Base-by-base conservation (phyloP, 768 basidiomycete genomes). In the Cyathus striatus region DNA sequence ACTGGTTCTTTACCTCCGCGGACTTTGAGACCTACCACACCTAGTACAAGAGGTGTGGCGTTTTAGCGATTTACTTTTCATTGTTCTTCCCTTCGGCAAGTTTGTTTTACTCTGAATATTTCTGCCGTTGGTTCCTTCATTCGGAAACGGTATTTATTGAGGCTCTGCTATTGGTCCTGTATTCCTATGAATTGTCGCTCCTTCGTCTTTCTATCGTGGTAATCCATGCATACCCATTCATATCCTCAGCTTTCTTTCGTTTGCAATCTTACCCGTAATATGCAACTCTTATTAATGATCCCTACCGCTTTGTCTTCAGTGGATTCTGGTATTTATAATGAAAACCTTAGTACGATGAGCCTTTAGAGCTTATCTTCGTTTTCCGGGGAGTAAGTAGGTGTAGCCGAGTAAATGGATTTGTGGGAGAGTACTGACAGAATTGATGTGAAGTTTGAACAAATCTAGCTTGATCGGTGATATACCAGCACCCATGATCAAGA, bases 21-120 rank as follows among this genome's bases (percentile, higher is more conserved):
- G 2, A 13, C 24, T 16, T 2, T 27, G 10, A 42, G 41, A 21
- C 10, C n/a, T 2, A 13, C 23, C 10, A 14, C 39, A 14, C 10
- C 24, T 42, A 27, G 41, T 4, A 21, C 41, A 13, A 42, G 41
- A 32, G 41, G 25, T 16, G 33, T 42, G 16, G 41, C 41, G n/a
- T 27, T 42, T 21, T 42, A 25, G 35, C 18, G 21, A 14, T 37
- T 37, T 20, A 3, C 18, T n/a, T 37, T 37, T 20, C 27, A 30
- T 30, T n/a, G n/a, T 30, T 30, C n/a, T n/a, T 9, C n/a, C 9
- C 27, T 30, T 30, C 9, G n/a, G 9, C n/a, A 30, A 9, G 9
- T n/a, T n/a, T 9, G 9, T 9, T 30, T n/a, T 30, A 9, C n/a
- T 37, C 18, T 37, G n/a, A 37, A 20, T 37, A 37, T 14, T n/a